These are phyloP conservation scores for Plantago ovata DNA, from an alignment of 257 asterid species.

Conservation along the genomic window DNA sequence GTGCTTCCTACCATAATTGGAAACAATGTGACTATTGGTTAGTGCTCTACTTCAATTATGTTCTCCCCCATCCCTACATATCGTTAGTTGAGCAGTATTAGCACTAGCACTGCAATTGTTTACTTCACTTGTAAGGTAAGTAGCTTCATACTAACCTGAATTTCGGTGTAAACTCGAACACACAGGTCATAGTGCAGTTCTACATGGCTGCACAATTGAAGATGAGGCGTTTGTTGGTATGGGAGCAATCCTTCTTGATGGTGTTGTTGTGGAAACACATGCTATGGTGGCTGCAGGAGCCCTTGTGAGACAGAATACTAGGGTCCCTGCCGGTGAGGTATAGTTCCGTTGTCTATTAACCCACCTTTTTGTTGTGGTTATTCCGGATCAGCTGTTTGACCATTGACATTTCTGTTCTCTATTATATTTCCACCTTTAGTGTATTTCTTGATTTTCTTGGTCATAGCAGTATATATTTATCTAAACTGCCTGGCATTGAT, in stretches of 20 bases:
- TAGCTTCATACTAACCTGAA: slow-evolving; percentile 5
- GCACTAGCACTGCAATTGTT: too few species aligned
- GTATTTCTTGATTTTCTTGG: too few species aligned
- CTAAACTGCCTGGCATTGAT: too few species aligned
- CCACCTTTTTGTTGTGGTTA: too few species aligned
- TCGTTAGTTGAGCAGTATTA: too few species aligned
- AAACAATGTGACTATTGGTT: slow-evolving; percentile 70
- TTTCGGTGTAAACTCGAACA: slow-evolving; percentile 14
- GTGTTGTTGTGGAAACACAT: slow-evolving; percentile 78
- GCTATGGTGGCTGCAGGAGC: slow-evolving; percentile 95
- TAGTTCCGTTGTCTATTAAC: background rate
- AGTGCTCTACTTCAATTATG: slow-evolving; percentile 23
- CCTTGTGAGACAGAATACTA: slow-evolving; percentile 76
- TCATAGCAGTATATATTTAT: too few species aligned
- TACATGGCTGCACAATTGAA: slow-evolving; percentile 83
- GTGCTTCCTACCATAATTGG: slow-evolving; percentile 78
- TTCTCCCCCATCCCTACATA: too few species aligned
- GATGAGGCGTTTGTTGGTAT: slow-evolving; percentile 90
- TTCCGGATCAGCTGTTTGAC: too few species aligned
- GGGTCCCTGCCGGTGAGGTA: slow-evolving; percentile 54
- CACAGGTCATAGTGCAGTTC: slow-evolving; percentile 82
- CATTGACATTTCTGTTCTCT: too few species aligned
- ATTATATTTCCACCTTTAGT: too few species aligned
- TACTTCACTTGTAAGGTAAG: slow-evolving; percentile 1
- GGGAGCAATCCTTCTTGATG: slow-evolving; percentile 89